Evolutionary conservation across 2,329 filamentous ascomycete species (phyloP), one percentile per base, ranked within the genome.

Genomic region (Pezicula neosporulosa): DNA sequence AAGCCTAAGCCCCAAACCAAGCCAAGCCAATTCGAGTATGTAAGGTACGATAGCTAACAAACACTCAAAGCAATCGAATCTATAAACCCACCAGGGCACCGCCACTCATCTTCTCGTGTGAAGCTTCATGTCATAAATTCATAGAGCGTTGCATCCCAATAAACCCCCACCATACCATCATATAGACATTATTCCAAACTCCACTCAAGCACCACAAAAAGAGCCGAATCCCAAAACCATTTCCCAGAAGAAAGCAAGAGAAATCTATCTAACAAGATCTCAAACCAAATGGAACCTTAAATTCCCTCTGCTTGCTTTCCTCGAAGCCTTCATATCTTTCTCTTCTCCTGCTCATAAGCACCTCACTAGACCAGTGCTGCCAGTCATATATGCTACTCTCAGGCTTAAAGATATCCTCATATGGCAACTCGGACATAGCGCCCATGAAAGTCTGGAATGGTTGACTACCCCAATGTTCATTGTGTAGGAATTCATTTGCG

Each of bases 401-500:
- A 6, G 59, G 57, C 47, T 63, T 65, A 47, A 66, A 65, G 13
- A 65, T 61, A 49, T 67, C 64, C 27, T 66, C 64, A 38, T 65
- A 66, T 4, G 61, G 62, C 13, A 60, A 46, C 39, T 66, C 62
- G 8, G 58, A 54, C 55, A 63, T 61, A 10, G 63, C 57, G 6
- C 63, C 65, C 63, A 66, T 66, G 45, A 65, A 65, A 8, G 63
- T 63, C 49, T 66, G 62, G 50, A 66, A 67, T 2, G 62, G 60
- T 42, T 63, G 59, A 12, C 39, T 49, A 2, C 60, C 58, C 63
- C 63, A 66, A 16, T 53, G 54, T 10, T 63, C 56, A 44, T 56
- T 60, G 2, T 57, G 53, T 15, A 60, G 57, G 42, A 63, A 66
- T 48, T 63, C 60, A 12, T 47, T 41, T 30, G 10, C 28, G 9